phyloP scores from a whole-genome alignment of 2,329 filamentous ascomycete genomes.

The Clonostachys chloroleuca region DNA sequence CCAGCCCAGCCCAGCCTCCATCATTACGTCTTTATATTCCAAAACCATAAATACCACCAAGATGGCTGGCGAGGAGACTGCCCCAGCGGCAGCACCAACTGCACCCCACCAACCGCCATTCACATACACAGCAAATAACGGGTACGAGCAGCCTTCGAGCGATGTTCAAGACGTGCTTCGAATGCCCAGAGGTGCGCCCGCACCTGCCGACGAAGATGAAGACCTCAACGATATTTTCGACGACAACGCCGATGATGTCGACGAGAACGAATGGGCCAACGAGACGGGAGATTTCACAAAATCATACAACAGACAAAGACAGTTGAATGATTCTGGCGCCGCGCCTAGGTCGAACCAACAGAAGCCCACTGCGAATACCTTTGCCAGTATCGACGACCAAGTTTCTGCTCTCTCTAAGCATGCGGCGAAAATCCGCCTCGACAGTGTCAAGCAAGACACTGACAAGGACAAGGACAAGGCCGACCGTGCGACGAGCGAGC shows the following conservation, averaged over 20 bases:
- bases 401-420: slow-evolving; percentile 80
- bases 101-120: slow-evolving; percentile 40
- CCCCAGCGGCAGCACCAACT: slow-evolving; percentile 22
- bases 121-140: slow-evolving; percentile 34
- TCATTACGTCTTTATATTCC: neutral
- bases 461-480: slow-evolving; percentile 75
- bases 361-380: slow-evolving; percentile 75
- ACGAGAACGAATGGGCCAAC: slow-evolving; percentile 52
- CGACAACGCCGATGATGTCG: slow-evolving; percentile 57
- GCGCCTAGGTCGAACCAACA: slow-evolving; percentile 70
- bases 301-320: slow-evolving; percentile 80
- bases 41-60: slow-evolving; percentile 4
- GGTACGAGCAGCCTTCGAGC: slow-evolving; percentile 31
- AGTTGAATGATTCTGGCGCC: slow-evolving; percentile 46
- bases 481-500: slow-evolving; percentile 89
- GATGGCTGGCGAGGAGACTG: slow-evolving; percentile 9
- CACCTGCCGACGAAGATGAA: slow-evolving; percentile 21
- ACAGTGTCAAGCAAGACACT: slow-evolving; percentile 50
- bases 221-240: slow-evolving; percentile 35
- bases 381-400: slow-evolving; percentile 79
- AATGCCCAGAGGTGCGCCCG: slow-evolving; percentile 15
- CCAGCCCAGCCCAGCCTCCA: neutral
- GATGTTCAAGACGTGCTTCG: slow-evolving; percentile 22
- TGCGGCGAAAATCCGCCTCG: slow-evolving; percentile 79
- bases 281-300: slow-evolving; percentile 71